Evolutionary conservation across 352 stramenopile genomes (phyloP).

Genomic region (Globisporangium alternatum): DNA sequence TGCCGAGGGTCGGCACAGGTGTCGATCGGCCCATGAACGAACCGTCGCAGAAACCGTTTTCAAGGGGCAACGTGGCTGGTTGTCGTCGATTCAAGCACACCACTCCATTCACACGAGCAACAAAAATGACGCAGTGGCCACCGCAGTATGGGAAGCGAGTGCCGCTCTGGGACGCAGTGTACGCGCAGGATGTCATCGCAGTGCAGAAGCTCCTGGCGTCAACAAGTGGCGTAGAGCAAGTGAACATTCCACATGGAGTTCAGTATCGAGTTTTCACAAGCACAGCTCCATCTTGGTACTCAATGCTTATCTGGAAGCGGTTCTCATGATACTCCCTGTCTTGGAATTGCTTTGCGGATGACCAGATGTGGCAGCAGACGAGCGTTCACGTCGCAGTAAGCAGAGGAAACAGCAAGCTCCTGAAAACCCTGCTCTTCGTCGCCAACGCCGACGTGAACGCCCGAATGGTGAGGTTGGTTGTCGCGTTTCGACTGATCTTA

Average conservation of each 20-base stretch:
- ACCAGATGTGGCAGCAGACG: conserved; percentile 57
- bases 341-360: not conserved
- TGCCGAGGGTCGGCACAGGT: too few relatives aligned
- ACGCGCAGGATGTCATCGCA: conserved; percentile 29
- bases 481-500: not conserved
- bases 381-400: conserved; percentile 54
- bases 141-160: conserved; percentile 38
- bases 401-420: conserved; percentile 52
- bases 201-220: conserved; percentile 44
- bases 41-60: conserved; percentile 4
- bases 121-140: conserved; percentile 33
- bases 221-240: conserved; percentile 26
- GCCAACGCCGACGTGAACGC: conserved; percentile 37
- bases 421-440: conserved; percentile 51
- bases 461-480: conserved; percentile 29
- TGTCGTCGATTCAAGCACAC: not conserved
- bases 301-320: not conserved
- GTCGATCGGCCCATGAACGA: not conserved
- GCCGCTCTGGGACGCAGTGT: conserved; percentile 63
- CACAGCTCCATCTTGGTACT: not conserved
- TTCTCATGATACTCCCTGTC: not conserved
- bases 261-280: not conserved
- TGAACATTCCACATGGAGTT: conserved; percentile 54
- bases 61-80: not conserved
- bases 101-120: too few relatives aligned